These are phyloP conservation scores for Aspergillus tubingensis DNA, from an alignment of 2,329 filamentous ascomycete species.

Conservation along the genomic window DNA sequence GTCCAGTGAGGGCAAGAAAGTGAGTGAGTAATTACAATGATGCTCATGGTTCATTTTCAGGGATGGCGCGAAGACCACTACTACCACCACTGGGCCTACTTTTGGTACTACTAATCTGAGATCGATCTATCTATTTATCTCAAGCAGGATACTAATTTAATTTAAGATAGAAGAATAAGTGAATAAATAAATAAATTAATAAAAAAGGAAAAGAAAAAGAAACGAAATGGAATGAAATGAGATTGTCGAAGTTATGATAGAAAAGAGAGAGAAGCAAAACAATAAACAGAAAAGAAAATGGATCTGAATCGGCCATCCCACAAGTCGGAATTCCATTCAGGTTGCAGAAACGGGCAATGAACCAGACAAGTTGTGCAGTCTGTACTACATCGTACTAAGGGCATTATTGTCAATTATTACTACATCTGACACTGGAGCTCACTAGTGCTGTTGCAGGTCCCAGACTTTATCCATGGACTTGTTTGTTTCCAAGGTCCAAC, in stretches of 20 bases:
- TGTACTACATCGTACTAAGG: constrained; percentile 9
- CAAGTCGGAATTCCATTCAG: neutral
- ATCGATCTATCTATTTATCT: no score
- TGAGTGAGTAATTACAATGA: neutral
- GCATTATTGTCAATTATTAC: constrained; percentile 25
- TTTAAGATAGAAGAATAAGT: neutral
- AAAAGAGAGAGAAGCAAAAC: no score
- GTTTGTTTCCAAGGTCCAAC: constrained; percentile 22
- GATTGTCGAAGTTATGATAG: no score
- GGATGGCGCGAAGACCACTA: neutral
- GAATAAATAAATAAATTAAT: neutral
- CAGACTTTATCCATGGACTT: constrained; percentile 25
- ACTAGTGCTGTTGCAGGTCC: constrained; percentile 21
- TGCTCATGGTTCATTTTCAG: neutral
- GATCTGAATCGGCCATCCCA: neutral
- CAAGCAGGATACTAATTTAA: neutral
- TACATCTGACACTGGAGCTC: constrained; percentile 25
- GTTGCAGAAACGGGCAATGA: constrained; percentile 5
- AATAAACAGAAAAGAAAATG: neutral
- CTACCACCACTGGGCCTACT: no score
- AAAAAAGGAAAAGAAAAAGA: no score
- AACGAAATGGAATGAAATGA: no score
- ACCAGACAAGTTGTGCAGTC: constrained; percentile 9
- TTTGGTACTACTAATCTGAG: no score
- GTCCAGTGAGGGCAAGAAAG: no score